These are phyloP conservation scores for Blepharisma undulans DNA, from an alignment of 169 alveolate genomes.

Conservation along the genomic window DNA sequence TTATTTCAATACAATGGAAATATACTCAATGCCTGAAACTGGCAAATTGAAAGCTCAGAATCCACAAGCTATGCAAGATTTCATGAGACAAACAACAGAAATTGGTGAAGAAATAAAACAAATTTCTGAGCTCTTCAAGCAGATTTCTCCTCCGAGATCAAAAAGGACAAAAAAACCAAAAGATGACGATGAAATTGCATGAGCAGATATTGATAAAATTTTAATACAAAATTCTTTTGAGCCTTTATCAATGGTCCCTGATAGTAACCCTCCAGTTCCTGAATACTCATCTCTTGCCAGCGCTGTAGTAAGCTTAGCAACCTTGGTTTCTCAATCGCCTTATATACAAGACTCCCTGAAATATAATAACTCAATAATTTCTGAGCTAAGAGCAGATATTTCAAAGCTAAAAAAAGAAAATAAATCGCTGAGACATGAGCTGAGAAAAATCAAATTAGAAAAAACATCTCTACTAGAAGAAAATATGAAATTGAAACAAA, in stretches of 20 bases:
- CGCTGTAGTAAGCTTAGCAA: background rate
- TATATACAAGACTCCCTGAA: background rate
- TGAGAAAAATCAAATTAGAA: background rate
- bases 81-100: conserved; percentile 8
- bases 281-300: background rate
- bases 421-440: background rate
- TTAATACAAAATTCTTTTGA: background rate
- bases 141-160: background rate
- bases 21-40: background rate
- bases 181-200: background rate
- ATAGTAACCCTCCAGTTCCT: background rate
- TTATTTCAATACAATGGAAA: background rate
- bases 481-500: too few species aligned
- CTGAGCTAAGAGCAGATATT: background rate
- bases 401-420: background rate
- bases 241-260: background rate
- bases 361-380: background rate
- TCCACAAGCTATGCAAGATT: background rate
- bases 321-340: background rate
- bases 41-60: background rate
- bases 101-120: background rate
- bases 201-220: background rate
- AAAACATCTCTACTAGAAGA: background rate
- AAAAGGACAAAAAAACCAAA: background rate
- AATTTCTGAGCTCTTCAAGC: background rate